A percentile compares a stretch with the other conserved stretches of the same genome.
Conservation (phyloP, 2,329 filamentous ascomycete species). For the Penicillium sp. region DNA sequence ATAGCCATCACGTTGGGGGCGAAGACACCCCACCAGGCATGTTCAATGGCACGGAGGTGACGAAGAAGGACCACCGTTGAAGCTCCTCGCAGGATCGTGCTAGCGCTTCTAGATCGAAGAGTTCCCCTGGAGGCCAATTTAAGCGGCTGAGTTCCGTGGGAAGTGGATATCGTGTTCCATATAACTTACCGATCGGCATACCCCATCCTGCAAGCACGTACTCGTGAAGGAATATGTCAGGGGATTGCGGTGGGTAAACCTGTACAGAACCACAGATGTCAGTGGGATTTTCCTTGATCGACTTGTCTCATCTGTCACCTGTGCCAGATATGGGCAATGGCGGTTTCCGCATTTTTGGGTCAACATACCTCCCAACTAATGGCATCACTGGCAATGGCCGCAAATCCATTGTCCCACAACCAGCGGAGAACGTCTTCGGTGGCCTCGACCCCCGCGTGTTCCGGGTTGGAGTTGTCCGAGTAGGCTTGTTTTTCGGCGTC, state of each 20-base stretch:
- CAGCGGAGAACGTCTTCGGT: slow-evolving; percentile 50
- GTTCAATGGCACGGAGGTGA: slow-evolving; percentile 47
- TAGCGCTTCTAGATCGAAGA: slow-evolving; percentile 45
- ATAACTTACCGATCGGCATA: slow-evolving; percentile 43
- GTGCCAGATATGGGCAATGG: neutral
- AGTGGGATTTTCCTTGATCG: neutral
- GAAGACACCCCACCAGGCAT: slow-evolving; percentile 46
- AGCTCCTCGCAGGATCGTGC: slow-evolving; percentile 34
- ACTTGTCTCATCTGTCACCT: neutral
- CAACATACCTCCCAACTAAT: slow-evolving; percentile 50
- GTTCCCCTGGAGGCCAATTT: slow-evolving; percentile 34
- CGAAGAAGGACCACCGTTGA: slow-evolving; percentile 48
- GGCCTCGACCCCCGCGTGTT: slow-evolving; percentile 48
- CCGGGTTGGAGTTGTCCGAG: slow-evolving; percentile 35
- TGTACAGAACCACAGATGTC: slow-evolving; percentile 10
- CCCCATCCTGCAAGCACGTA: slow-evolving; percentile 51
- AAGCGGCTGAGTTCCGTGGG: neutral
- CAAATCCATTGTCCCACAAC: slow-evolving; percentile 56
- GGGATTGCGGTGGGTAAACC: slow-evolving; percentile 41
- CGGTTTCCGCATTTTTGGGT: neutral
- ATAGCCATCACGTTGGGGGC: slow-evolving; percentile 46
- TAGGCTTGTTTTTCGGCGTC: slow-evolving; percentile 29
- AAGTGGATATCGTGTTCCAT: neutral
- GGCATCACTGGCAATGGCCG: slow-evolving; percentile 55
- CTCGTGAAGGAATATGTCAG: slow-evolving; percentile 43